Conservation (phyloP, 2,329 filamentous ascomycete species). For the Calonectria honghensis region DNA sequence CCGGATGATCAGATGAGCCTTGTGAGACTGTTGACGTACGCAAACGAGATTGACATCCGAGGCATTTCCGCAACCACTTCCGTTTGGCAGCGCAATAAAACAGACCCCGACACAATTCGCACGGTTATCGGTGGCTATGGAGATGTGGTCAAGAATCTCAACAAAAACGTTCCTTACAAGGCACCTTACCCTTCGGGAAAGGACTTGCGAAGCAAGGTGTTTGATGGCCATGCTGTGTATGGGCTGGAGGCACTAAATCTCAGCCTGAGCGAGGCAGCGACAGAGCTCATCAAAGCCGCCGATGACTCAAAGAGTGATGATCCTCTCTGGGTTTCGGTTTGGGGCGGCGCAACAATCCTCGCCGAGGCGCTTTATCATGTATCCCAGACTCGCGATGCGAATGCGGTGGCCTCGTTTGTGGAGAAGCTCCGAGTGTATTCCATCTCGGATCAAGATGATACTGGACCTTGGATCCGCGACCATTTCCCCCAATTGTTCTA, state of each 20-base stretch:
- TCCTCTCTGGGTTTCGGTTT: constrained; percentile 6
- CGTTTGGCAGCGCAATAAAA: background rate
- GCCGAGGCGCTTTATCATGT: background rate
- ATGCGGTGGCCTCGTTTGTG: background rate
- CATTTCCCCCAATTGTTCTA: background rate
- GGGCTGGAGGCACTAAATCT: background rate
- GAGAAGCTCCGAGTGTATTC: constrained; percentile 15
- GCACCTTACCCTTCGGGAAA: constrained; percentile 5
- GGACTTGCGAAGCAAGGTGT: background rate
- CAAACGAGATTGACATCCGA: constrained; percentile 31
- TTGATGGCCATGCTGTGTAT: constrained; percentile 11
- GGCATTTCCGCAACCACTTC: constrained; percentile 3
- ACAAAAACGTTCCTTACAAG: background rate
- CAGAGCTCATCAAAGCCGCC: background rate
- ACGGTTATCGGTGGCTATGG: constrained; percentile 1
- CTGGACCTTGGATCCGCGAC: constrained; percentile 21
- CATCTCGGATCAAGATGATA: constrained; percentile 11
- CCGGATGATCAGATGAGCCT: constrained; percentile 38
- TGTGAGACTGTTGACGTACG: constrained; percentile 33
- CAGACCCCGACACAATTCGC: constrained; percentile 1
- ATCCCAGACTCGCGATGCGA: background rate
- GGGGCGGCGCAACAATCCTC: constrained; percentile 4
- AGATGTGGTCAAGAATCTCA: constrained; percentile 1
- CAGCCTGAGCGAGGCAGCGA: constrained; percentile 8
- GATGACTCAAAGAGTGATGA: background rate